Base-by-base conservation (phyloP, 345 rosid genomes). In the Populus nigra region DNA sequence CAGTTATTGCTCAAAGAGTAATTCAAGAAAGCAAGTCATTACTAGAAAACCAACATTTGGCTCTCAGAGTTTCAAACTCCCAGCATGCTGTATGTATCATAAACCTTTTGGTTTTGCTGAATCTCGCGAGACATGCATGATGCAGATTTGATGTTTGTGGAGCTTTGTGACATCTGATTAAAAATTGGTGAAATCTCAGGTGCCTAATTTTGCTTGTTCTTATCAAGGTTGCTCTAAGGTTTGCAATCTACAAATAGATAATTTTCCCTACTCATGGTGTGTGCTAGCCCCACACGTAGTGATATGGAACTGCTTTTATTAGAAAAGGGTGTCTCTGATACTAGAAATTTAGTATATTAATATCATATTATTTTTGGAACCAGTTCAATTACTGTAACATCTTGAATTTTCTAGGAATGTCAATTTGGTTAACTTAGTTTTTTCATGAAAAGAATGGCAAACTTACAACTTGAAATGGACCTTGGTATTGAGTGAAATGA, bases 1-100 rank as follows among this genome's bases (percentile, higher is more conserved):
- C 99, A 65, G 91, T 90, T 70, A 92, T 96, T 76, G 88, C 99
- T 20, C 91, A 83, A 9, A 91, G 99, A 82, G 99, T 96, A 77
- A 94, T 96, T 76, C 93, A 89, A 84, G 98, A 96, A 84, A 96
- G 95, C 95, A 94, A 96, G 87, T 89, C 97, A 18, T 83, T 96
- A 62, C 76, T 96, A 55, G 99, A 93, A 82, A 93, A 90, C 71
- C 88, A 82, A 81, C 78, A 91, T 66, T 73, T 89, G 82, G 83
- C 91, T 6, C 71, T 87, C 57, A 85, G 65, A 77, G 38, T 47
- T 35, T 66, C 79, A 25, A 80, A 78, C 43, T 65, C 90, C 13
- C 88, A 78, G 39, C 82, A 79, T 55, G 72, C 38, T 74, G 98
- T 92, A 86, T 76, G 89, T 87, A 57, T 43, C 57, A 29, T 65